Conservation (phyloP, 2,329 filamentous ascomycete genomes). For the Exserohilum rostratum region DNA sequence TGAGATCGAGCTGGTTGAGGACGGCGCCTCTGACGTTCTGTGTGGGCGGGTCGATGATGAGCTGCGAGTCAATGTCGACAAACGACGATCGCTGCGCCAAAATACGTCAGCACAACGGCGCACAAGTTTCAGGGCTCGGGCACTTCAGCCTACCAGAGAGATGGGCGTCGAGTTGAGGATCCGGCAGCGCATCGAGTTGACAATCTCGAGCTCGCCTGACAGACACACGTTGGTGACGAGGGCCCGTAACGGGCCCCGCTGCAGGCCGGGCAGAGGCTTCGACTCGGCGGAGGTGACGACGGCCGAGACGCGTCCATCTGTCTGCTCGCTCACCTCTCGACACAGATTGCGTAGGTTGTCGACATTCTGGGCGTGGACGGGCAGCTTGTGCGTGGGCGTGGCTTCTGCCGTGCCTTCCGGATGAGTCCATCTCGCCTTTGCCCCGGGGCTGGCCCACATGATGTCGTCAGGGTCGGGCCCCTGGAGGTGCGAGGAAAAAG, state of each 20-base stretch:
- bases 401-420: slow-evolving; percentile 84
- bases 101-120: slow-evolving; percentile 28
- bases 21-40: slow-evolving; percentile 76
- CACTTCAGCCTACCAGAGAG: slow-evolving; percentile 72
- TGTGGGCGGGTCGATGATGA: slow-evolving; percentile 77
- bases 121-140: slow-evolving; percentile 11
- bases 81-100: slow-evolving; percentile 79
- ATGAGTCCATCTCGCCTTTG: slow-evolving; percentile 91
- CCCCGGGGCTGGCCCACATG: slow-evolving; percentile 86
- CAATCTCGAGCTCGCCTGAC: slow-evolving; percentile 83
- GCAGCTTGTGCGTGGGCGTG: slow-evolving; percentile 83
- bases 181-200: slow-evolving; percentile 86
- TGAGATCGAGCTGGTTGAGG: slow-evolving; percentile 82
- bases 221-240: slow-evolving; percentile 84
- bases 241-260: slow-evolving; percentile 57
- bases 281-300: slow-evolving; percentile 83
- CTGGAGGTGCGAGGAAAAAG: slow-evolving; percentile 88
- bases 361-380: slow-evolving; percentile 89
- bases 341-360: slow-evolving; percentile 80
- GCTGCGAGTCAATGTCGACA: slow-evolving; percentile 89
- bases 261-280: slow-evolving; percentile 62
- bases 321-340: slow-evolving; percentile 74
- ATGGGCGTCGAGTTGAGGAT: slow-evolving; percentile 92
- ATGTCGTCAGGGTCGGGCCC: slow-evolving; percentile 95
- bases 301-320: slow-evolving; percentile 72